Evolutionary conservation across 192 early-diverging fungal species (phyloP).

Genomic region (Coemansia sp.): DNA sequence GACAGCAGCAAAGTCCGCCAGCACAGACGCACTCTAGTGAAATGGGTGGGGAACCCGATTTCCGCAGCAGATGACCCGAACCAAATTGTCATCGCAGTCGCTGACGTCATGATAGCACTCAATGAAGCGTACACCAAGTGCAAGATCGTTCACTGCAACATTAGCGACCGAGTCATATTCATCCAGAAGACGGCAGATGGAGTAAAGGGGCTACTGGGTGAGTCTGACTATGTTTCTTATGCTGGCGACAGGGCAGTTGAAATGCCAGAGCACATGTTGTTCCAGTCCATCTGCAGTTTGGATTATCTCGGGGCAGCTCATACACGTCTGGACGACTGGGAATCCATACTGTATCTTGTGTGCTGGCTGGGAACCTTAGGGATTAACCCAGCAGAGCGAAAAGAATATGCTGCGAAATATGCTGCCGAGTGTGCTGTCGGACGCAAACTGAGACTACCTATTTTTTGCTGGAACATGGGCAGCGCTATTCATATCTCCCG

Average conservation of each 20-base stretch:
- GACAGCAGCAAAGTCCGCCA: not conserved
- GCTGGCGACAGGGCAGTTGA: not conserved
- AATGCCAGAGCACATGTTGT: not conserved
- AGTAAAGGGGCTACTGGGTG: not conserved
- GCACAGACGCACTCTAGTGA: slow-evolving; percentile 8
- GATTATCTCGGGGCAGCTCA: not conserved
- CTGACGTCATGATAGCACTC: slow-evolving; percentile 13
- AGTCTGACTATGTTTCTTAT: not conserved
- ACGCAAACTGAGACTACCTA: no score
- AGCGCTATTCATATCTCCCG: no score
- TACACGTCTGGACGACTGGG: no score
- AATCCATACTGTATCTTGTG: no score
- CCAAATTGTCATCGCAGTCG: slow-evolving; percentile 24
- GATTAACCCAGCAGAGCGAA: no score
- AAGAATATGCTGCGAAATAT: no score
- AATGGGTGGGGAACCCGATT: slow-evolving; percentile 5
- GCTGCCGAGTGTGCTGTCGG: no score
- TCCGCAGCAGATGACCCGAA: not conserved
- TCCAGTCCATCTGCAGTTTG: not conserved
- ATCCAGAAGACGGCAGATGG: not conserved
- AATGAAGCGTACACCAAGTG: not conserved
- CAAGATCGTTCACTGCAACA: not conserved
- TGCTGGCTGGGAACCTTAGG: no score
- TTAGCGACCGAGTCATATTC: not conserved
- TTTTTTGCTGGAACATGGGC: no score